These are phyloP conservation scores for Tanacetum coccineum DNA, from an alignment of 129 eudicot species.

Conservation along the genomic window DNA sequence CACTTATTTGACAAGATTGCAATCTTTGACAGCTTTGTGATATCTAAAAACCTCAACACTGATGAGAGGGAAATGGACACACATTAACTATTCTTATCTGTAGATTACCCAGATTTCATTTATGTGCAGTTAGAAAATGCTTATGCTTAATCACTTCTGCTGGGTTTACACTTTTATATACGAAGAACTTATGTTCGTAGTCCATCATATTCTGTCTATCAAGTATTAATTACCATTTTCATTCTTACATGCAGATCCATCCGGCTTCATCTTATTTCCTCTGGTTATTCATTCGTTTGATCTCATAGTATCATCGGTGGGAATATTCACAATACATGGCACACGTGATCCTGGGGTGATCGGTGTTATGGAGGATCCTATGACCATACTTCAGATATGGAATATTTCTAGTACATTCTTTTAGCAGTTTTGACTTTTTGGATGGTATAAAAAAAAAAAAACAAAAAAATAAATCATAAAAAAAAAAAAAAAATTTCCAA, in stretches of 20 bases:
- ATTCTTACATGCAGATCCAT: conserved; percentile 71
- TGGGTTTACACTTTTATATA: background rate
- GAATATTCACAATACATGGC: conserved; percentile 83
- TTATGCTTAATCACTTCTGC: conserved; percentile 5
- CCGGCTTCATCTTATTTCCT: conserved; percentile 96
- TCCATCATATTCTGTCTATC: conserved; percentile 1
- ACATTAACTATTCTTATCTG: background rate
- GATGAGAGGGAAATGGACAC: conserved; percentile 4
- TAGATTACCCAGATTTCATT: background rate
- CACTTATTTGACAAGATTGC: conserved; percentile 4
- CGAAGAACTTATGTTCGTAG: conserved; percentile 4
- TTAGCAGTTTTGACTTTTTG: conserved; percentile 90
- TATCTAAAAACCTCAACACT: conserved; percentile 5
- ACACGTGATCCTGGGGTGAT: conserved; percentile 60
- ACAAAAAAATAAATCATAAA: no score
- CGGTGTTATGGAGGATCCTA: conserved; percentile 76
- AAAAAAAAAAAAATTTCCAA: no score
- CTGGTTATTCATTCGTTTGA: conserved; percentile 96
- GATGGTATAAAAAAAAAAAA: no score
- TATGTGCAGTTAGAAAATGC: conserved; percentile 18
- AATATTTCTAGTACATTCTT: conserved; percentile 79
- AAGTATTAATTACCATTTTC: background rate
- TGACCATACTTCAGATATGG: conserved; percentile 92
- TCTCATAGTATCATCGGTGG: conserved; percentile 84
- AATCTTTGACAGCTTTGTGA: conserved; percentile 1